These are phyloP conservation scores for Arxiozyma bovina DNA, from an alignment of 1,139 yeast species.

Conservation along the genomic window DNA sequence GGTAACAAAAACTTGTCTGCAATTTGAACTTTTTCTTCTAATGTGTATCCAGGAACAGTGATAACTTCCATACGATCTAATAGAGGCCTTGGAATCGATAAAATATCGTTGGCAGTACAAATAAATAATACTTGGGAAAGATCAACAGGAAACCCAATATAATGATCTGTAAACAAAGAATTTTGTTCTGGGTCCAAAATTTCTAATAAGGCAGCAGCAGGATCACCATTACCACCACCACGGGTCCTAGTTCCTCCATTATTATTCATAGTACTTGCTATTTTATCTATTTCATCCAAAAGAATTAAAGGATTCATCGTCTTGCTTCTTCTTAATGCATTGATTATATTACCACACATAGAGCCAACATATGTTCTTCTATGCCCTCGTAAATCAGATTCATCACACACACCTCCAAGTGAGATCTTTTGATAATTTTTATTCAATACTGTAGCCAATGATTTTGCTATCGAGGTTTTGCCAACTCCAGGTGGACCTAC, in stretches of 20 bases:
- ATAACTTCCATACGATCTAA: constrained; percentile 96
- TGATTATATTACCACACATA: constrained; percentile 85
- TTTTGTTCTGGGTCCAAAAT: constrained; percentile 94
- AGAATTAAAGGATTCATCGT: constrained; percentile 86
- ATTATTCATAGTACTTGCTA: constrained; percentile 45
- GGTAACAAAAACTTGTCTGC: constrained; percentile 88
- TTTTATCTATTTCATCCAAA: constrained; percentile 91
- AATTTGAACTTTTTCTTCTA: constrained; percentile 83
- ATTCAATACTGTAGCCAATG: constrained; percentile 81
- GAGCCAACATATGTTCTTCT: constrained; percentile 96
- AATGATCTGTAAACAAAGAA: constrained; percentile 78
- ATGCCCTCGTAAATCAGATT: constrained; percentile 93
- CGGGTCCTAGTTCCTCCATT: constrained; percentile 42
- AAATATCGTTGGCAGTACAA: constrained; percentile 89
- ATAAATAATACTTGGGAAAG: constrained; percentile 90
- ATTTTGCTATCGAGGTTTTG: constrained; percentile 74
- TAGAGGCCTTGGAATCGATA: constrained; percentile 85
- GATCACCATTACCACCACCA: constrained; percentile 77
- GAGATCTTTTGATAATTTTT: constrained; percentile 85
- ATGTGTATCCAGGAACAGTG: constrained; percentile 86
- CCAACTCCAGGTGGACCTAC: constrained; percentile 96
- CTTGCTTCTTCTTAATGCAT: constrained; percentile 78
- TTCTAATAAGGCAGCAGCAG: constrained; percentile 90
- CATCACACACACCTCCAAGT: constrained; percentile 94
- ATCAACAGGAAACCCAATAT: constrained; percentile 87